Evolutionary conservation across 2,329 filamentous ascomycete genomes (phyloP), one percentile per base, ranked within the genome.

Genomic region (Talaromyces sp.): DNA sequence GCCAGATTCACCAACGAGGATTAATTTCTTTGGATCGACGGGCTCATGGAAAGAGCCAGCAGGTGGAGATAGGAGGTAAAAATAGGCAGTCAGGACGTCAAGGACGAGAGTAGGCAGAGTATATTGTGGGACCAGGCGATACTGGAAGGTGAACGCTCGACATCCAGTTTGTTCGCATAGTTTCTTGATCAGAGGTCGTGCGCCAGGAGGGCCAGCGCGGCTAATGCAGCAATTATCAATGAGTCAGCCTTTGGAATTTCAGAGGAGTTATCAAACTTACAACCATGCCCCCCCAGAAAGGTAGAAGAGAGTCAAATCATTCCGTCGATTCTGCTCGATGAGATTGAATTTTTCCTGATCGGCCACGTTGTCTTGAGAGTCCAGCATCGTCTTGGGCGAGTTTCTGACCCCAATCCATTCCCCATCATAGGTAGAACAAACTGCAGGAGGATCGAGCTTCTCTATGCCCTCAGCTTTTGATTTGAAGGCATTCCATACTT

Each of bases 301-400:
- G n/a, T 62, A 62, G 43, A 62, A 53, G 43, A 62, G 11, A 62
- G 60, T 62, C 45, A 62, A 51, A 51, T 62, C 45, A 53, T 62
- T 62, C 11, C 17, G 43, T 53, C 45, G 25, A 22, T 53, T 34
- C 3, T 53, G 25, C 25, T 62, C 43, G 5, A 62, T 53, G 22
- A 51, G n/a, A 47, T 62, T 36, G 45, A 53, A 62, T 53, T 62
- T 62, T 22, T 53, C 43, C 34, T 54, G 60, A 2, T 62, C 60
- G 17, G 27, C 40, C n/a, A 62, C 17, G 3, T 22, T 15, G 31
- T 3, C 19, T 19, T 38, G 45, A 45, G 45, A 11, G 19, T 22
- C 31, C 27, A 29, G 27, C n/a, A 31, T 40, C 29, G 45, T 62
- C 45, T 38, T 62, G 27, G 8, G 29, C 31, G 15, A 34, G 22